Base-by-base conservation (phyloP, 306 rosid species). In the Quercus aquifolioides region DNA sequence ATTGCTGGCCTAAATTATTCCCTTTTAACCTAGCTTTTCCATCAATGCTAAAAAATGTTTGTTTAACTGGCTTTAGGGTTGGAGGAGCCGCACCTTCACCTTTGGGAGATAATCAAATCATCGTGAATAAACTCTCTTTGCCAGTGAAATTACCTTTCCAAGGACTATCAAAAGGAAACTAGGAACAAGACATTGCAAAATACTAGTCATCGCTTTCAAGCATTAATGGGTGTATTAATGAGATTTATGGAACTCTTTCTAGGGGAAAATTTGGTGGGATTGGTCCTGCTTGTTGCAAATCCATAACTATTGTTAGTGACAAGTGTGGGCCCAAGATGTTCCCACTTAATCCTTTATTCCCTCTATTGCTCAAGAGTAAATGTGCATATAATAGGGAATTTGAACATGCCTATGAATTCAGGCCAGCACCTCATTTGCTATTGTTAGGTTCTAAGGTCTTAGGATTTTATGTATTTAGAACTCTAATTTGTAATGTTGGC, bases 251-350 rank as follows among this genome's bases (percentile, higher is more conserved):
- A 0, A 25, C 76, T 20, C 19, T 55, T 23, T 54, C 20, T 6
- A 73, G 52, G 30, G 28, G 67, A 10, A 11, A 35, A 35, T 35
- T 35, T 35, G 41, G 41, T 35, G 7, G 0, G 41, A 35, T 35
- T 35, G 41, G 41, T 23, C 26, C 67, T 55, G 64, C 59, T 5
- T 51, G 62, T 6, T 72, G 41, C 58, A 71, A 23, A 26, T 58
- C 43, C 17, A 21, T 26, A n/a, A 49, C 20, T 35, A 11, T 17
- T 5, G 46, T 31, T 5, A 25, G 11, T 18, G 23, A 26, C 6
- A 17, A 21, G 14, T 51, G 78, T 3, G 20, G 52, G 73, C 67
- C 68, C 30, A 30, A 62, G 21, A 58, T 78, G 69, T 78, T 78
- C 23, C 81, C 70, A 15, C 28, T 56, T 71, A 35, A 35, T 35